Evolutionary conservation across 495 filamentous ascomycete species (phyloP).

Genomic region (Penicillium flavigenum): DNA sequence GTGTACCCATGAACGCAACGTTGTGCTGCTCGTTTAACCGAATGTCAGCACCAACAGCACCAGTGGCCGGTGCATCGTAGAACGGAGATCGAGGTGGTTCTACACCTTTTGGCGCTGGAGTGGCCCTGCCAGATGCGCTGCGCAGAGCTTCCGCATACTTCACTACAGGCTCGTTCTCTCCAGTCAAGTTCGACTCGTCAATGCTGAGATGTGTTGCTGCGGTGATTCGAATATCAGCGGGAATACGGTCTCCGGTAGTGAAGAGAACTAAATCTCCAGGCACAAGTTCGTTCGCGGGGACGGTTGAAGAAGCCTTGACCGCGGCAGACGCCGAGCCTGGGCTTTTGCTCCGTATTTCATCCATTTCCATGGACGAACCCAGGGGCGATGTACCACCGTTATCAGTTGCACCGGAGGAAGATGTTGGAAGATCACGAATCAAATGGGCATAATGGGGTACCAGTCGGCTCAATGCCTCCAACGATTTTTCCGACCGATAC

Average conservation of each 20-base stretch:
- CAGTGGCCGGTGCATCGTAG: constrained; percentile 60
- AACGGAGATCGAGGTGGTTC: constrained; percentile 55
- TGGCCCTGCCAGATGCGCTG: constrained; percentile 20
- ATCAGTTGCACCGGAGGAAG: constrained; percentile 23
- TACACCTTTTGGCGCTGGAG: constrained; percentile 27
- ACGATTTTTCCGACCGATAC: constrained; percentile 94
- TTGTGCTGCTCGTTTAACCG: constrained; percentile 68
- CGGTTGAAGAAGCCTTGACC: constrained; percentile 73
- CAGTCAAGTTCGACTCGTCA: constrained; percentile 96
- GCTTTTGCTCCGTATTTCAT: constrained; percentile 38
- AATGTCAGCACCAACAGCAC: constrained; percentile 63
- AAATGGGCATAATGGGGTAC: constrained; percentile 94
- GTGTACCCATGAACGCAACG: constrained; percentile 97
- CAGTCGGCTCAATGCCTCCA: constrained; percentile 90
- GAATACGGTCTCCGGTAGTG: constrained; percentile 92
- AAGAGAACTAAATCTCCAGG: constrained; percentile 91
- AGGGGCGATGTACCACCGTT: constrained; percentile 23
- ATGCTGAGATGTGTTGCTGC: constrained; percentile 83
- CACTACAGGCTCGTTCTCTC: constrained; percentile 88
- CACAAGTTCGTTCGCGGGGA: constrained; percentile 82
- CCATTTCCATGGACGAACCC: constrained; percentile 47
- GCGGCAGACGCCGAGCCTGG: constrained; percentile 49
- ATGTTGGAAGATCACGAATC: constrained; percentile 57
- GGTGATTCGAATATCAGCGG: constrained; percentile 94
- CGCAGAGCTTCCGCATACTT: constrained; percentile 67